Evolutionary conservation across 306 rosid species (phyloP).

Genomic region (Lathyrus tuberosus): DNA sequence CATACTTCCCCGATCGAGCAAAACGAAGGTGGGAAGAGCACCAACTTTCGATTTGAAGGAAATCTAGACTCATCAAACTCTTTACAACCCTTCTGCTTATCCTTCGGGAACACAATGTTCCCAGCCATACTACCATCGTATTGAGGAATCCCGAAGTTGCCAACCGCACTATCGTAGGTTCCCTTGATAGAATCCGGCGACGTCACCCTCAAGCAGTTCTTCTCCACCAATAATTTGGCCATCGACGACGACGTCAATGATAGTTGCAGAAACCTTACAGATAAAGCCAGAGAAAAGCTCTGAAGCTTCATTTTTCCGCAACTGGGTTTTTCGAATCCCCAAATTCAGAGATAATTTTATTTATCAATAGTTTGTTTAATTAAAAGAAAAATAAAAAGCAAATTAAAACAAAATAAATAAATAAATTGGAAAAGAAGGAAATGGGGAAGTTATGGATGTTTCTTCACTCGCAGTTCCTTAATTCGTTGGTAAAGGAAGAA

Average conservation of each 20-base stretch:
- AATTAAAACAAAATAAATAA: background rate
- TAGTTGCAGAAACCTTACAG: conserved; percentile 72
- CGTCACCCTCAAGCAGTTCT: conserved; percentile 89
- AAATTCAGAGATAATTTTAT: conserved; percentile 38
- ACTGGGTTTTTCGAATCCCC: conserved; percentile 24
- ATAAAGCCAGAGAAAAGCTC: conserved; percentile 46
- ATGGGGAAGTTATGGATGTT: conserved; percentile 1
- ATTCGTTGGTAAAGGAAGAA: background rate
- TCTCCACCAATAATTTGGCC: conserved; percentile 93
- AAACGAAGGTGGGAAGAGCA: conserved; percentile 84
- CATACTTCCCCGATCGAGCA: conserved; percentile 97
- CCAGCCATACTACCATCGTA: conserved; percentile 99
- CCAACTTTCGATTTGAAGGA: conserved; percentile 75
- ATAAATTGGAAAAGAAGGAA: no score
- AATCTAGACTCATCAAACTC: conserved; percentile 75
- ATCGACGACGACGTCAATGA: conserved; percentile 48
- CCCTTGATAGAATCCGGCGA: conserved; percentile 89
- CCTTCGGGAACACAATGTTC: conserved; percentile 74
- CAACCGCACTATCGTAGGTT: conserved; percentile 85
- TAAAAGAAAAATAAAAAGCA: background rate
- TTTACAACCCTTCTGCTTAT: conserved; percentile 84
- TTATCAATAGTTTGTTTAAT: conserved; percentile 3
- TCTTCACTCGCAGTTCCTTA: background rate
- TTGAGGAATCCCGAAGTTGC: conserved; percentile 97
- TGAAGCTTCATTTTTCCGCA: conserved; percentile 57